Percentiles rank a stretch among this genome's conserved stretches.
These are phyloP conservation scores for Corymbia calophylla DNA, from an alignment of 441 rosid species.

Conservation along the genomic window DNA sequence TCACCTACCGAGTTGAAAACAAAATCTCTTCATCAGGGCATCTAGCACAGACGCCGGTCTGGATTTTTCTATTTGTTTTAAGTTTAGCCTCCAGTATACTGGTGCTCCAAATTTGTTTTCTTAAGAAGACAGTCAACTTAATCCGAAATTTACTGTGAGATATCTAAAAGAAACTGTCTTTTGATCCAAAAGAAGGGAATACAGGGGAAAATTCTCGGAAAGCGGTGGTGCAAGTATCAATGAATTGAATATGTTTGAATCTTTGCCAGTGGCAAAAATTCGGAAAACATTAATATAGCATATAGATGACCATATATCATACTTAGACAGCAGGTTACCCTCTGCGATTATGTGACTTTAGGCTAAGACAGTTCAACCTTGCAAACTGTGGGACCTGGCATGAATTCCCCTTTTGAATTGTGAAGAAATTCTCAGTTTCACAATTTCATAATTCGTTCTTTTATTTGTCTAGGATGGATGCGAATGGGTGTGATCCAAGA, in stretches of 20 bases:
- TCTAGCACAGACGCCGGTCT: background rate
- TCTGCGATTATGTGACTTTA: too few relatives aligned
- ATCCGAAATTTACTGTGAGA: too few relatives aligned
- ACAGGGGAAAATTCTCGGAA: too few relatives aligned
- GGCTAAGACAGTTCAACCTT: background rate
- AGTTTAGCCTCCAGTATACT: background rate
- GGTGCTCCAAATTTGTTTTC: too few relatives aligned
- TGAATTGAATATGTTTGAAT: too few relatives aligned
- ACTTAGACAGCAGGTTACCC: too few relatives aligned
- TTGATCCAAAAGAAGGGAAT: too few relatives aligned
- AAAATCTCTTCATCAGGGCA: background rate
- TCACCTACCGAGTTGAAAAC: background rate
- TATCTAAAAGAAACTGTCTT: too few relatives aligned
- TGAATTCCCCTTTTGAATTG: background rate
- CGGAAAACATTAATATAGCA: too few relatives aligned
- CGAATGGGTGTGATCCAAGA: slow-evolving; percentile 35
- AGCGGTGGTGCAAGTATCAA: too few relatives aligned
- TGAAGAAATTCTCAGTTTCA: background rate
- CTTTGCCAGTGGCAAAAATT: too few relatives aligned
- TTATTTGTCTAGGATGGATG: slow-evolving; percentile 12
- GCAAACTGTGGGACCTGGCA: background rate
- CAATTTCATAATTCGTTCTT: background rate
- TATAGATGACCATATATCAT: background rate
- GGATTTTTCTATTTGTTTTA: background rate
- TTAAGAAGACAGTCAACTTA: too few relatives aligned